Percentiles rank a stretch among this genome's conserved stretches.
These are phyloP conservation scores for Tetracentron sinense DNA, from an alignment of 164 flowering plant genomes.

Conservation along the genomic window DNA sequence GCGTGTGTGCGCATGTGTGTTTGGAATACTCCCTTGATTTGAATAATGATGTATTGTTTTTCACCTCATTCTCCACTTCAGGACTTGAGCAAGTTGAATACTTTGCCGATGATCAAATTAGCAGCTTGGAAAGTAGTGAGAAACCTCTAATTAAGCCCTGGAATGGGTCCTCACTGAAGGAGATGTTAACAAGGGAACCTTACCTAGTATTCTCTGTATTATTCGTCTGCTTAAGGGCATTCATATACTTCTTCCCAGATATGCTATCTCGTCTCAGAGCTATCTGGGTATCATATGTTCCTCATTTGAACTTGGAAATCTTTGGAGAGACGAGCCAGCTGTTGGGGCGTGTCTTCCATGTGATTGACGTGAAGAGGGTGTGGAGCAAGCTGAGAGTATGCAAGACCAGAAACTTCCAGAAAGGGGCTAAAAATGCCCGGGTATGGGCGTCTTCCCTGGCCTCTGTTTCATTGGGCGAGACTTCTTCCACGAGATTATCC, in stretches of 20 bases:
- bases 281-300: conserved; percentile 45
- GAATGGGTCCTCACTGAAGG: conserved; percentile 29
- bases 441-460: conserved; percentile 92
- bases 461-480: conserved; percentile 75
- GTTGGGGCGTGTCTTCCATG: conserved; percentile 48
- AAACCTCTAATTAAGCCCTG: conserved; percentile 21
- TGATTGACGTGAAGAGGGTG: conserved; percentile 61
- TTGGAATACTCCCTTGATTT: not conserved
- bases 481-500: conserved; percentile 43
- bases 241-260: conserved; percentile 34
- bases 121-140: conserved; percentile 13
- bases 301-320: conserved; percentile 61
- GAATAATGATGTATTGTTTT: not conserved
- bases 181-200: conserved; percentile 46
- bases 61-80: conserved; percentile 4
- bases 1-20: too few species aligned
- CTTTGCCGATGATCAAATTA: conserved; percentile 17
- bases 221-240: conserved; percentile 44
- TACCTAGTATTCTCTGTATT: conserved; percentile 46
- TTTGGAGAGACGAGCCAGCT: conserved; percentile 71
- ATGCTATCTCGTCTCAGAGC: conserved; percentile 38
- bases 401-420: conserved; percentile 69
- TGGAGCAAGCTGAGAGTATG: conserved; percentile 60
- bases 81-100: conserved; percentile 23
- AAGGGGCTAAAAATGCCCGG: conserved; percentile 66